Conservation (phyloP, 1,284 basidiomycete genomes). For the Melampsora abietis-canadensis region DNA sequence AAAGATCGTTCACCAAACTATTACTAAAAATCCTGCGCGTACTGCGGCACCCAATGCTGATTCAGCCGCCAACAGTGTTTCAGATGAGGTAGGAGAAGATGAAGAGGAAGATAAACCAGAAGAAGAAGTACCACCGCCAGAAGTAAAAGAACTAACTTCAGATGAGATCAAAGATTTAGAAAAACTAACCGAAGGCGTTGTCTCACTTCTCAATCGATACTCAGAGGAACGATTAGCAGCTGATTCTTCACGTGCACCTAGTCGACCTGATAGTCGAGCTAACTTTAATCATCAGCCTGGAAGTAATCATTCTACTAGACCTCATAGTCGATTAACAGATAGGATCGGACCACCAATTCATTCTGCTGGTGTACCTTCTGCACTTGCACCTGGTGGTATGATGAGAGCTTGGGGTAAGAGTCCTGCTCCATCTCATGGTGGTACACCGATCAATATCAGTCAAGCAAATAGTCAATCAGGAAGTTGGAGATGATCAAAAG, state of each 20-base stretch:
- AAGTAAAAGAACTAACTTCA: slow-evolving; percentile 6
- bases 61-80: slow-evolving; percentile 2
- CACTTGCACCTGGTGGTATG: slow-evolving; percentile 5
- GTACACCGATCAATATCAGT: slow-evolving; percentile 3
- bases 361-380: slow-evolving; percentile 1
- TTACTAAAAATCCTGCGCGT: background rate
- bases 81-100: slow-evolving; percentile 16
- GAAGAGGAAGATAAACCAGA: slow-evolving; percentile 27
- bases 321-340: slow-evolving; percentile 31
- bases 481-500: slow-evolving; percentile 8
- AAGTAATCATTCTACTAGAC: slow-evolving; percentile 16
- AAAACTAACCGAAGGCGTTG: slow-evolving; percentile 36
- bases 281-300: slow-evolving; percentile 8
- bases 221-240: slow-evolving; percentile 39
- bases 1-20: slow-evolving; percentile 18
- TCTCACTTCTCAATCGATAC: slow-evolving; percentile 34
- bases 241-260: slow-evolving; percentile 31
- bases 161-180: slow-evolving; percentile 32
- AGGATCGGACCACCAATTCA: background rate
- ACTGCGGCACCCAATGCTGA: slow-evolving; percentile 2
- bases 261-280: slow-evolving; percentile 37
- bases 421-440: background rate
- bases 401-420: slow-evolving; percentile 4
- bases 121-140: slow-evolving; percentile 8
- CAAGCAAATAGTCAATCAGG: background rate